These are phyloP conservation scores for Ustilago trichophora DNA, from an alignment of 1,284 basidiomycete species.

Conservation along the genomic window DNA sequence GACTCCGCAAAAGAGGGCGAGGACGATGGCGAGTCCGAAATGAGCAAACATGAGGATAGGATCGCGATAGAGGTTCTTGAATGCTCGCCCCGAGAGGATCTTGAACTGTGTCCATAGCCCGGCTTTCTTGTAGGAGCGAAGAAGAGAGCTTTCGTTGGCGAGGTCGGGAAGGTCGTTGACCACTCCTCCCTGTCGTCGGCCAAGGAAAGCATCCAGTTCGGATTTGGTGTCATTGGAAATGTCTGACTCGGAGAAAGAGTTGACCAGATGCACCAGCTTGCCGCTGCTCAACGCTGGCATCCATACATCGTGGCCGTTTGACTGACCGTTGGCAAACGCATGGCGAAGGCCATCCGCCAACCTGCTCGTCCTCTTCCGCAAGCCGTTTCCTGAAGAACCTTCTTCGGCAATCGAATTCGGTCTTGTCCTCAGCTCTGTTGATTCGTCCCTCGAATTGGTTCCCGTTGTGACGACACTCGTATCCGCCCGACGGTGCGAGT, in stretches of 20 bases:
- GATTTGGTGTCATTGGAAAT: slow-evolving; percentile 74
- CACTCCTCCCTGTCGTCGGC: slow-evolving; percentile 41
- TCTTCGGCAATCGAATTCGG: slow-evolving; percentile 73
- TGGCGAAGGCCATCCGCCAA: slow-evolving; percentile 71
- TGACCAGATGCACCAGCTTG: slow-evolving; percentile 78
- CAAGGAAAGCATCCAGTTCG: slow-evolving; percentile 71
- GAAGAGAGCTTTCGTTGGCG: slow-evolving; percentile 68
- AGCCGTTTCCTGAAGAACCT: neutral
- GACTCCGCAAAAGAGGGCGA: slow-evolving; percentile 85
- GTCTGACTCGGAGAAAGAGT: slow-evolving; percentile 76
- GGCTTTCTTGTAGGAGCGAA: slow-evolving; percentile 83
- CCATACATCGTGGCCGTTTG: slow-evolving; percentile 67
- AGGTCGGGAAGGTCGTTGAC: slow-evolving; percentile 31
- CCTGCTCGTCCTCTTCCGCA: slow-evolving; percentile 75
- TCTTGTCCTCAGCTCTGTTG: slow-evolving; percentile 71
- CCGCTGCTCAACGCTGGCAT: slow-evolving; percentile 64
- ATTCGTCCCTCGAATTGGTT: slow-evolving; percentile 34
- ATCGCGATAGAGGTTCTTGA: slow-evolving; percentile 91
- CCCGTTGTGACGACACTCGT: slow-evolving; percentile 36
- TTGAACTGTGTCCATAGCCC: slow-evolving; percentile 87
- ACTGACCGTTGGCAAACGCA: slow-evolving; percentile 70
- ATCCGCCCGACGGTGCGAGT: slow-evolving; percentile 9
- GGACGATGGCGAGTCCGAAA: slow-evolving; percentile 82
- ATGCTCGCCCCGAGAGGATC: slow-evolving; percentile 92
- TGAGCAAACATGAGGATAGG: slow-evolving; percentile 89